Percentiles rank a stretch among this genome's conserved stretches.
These are phyloP conservation scores for Ramaria rubella DNA, from an alignment of 768 basidiomycete species.

Conservation along the genomic window DNA sequence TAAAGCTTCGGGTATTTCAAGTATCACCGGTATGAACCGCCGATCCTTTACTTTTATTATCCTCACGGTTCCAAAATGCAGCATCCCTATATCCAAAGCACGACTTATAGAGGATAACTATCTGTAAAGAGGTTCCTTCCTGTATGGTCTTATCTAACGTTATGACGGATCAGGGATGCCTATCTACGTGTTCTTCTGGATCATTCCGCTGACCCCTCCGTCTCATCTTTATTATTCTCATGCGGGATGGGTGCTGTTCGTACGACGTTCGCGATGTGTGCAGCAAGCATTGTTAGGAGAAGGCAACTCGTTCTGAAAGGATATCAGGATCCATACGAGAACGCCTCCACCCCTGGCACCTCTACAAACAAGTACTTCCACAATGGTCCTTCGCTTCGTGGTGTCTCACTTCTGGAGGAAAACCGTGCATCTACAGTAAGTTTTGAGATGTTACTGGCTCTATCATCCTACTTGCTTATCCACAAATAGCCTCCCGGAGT, in stretches of 20 bases:
- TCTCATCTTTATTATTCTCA: conserved; percentile 83
- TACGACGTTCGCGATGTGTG: conserved; percentile 97
- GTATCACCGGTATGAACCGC: conserved; percentile 61
- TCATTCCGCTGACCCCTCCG: conserved; percentile 57
- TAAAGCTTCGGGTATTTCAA: conserved; percentile 25
- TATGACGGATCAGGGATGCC: conserved; percentile 58
- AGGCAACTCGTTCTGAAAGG: conserved; percentile 62
- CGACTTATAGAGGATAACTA: conserved; percentile 64
- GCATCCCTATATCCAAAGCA: conserved; percentile 93
- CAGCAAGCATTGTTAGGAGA: conserved; percentile 78
- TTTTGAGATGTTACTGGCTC: background rate
- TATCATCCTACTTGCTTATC: background rate
- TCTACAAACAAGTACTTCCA: conserved; percentile 15
- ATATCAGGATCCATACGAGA: conserved; percentile 70
- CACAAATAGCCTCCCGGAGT: conserved; percentile 9
- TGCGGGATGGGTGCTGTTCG: conserved; percentile 97
- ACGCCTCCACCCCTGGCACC: conserved; percentile 21
- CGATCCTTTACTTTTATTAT: conserved; percentile 1
- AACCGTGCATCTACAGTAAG: conserved; percentile 4
- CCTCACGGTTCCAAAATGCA: conserved; percentile 25
- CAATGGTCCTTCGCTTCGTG: conserved; percentile 30
- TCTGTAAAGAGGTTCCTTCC: conserved; percentile 30
- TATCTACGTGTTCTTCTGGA: conserved; percentile 77
- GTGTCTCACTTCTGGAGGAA: conserved; percentile 4
- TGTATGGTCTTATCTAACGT: background rate